Evolutionary conservation across 495 filamentous ascomycete species (phyloP), one percentile per base, ranked within the genome.

Genomic region (Lepidopterella palustris): DNA sequence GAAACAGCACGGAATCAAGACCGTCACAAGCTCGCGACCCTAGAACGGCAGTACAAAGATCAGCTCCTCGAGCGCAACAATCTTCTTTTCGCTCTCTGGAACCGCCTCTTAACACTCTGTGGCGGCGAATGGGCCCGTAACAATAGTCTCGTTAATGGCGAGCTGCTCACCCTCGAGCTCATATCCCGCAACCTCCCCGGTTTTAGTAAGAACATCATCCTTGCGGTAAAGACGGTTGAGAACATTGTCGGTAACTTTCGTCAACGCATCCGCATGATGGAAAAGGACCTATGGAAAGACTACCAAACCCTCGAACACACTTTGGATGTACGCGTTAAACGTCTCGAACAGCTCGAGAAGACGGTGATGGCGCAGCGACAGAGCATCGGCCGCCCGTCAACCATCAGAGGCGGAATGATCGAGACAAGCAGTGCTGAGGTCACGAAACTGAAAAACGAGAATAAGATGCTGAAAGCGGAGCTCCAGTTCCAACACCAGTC

Each of bases 61-160:
- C 89, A 95, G 70, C 81, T 97, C 31, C 80, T 78, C 15, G 93
- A 98, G 71, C 87, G 93, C 54, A 97, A 98, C 70, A 85, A 85
- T 35, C 80, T 98, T 45, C 82, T 96, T 26, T 81, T 95, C 11
- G 78, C 82, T 13, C 77, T 97, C 15, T 98, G 93, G 93, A 89
- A 89, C 54, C 83, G 90, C 26, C 79, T 98, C 13, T 88, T 87
- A 2, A 76, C 84, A 8, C 84, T 97, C 54, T 97, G 95, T 64
- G 93, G 93, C 27, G 78, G 81, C 0, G 93, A 97, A 68, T 98
- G 93, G 93, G 84, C 87, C 0, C 87, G 95, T 62, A 84, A 88
- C 60, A 92, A 97, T 65, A 87, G 85, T 60, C 82, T 95, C 40
- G 89, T 97, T 69, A 89, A 92, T 61, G 90, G 90, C 50, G 87